Conservation (phyloP, 2,329 filamentous ascomycete species). For the Sphaerulina musiva region DNA sequence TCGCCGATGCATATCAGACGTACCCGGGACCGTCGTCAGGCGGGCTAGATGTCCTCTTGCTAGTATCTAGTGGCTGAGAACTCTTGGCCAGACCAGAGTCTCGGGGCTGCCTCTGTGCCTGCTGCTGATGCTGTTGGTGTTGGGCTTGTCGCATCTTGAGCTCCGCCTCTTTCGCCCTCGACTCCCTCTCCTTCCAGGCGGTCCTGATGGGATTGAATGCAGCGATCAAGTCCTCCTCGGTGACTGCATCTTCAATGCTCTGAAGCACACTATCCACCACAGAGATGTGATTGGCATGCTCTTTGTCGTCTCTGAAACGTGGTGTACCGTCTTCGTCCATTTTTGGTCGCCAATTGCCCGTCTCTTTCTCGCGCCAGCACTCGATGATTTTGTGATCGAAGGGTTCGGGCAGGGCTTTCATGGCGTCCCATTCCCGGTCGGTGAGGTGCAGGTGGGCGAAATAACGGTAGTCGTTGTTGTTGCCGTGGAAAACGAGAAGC, state of each 20-base stretch:
- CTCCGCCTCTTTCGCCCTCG: not conserved
- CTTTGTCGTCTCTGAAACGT: slow-evolving; percentile 87
- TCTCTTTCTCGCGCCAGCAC: slow-evolving; percentile 68
- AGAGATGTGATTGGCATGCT: slow-evolving; percentile 78
- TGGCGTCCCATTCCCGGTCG: slow-evolving; percentile 70
- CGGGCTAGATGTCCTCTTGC: not conserved
- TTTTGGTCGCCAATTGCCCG: slow-evolving; percentile 68
- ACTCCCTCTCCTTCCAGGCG: slow-evolving; percentile 59
- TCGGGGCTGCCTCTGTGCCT: slow-evolving; percentile 2
- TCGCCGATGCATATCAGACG: not conserved
- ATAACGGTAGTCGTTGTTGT: slow-evolving; percentile 55
- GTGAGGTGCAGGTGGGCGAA: slow-evolving; percentile 59
- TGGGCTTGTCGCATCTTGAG: not conserved
- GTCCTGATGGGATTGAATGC: slow-evolving; percentile 65
- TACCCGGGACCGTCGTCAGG: not conserved
- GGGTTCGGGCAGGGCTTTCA: slow-evolving; percentile 67
- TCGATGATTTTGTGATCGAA: slow-evolving; percentile 87
- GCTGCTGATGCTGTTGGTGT: slow-evolving; percentile 19
- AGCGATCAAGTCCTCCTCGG: slow-evolving; percentile 69
- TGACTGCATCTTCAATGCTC: slow-evolving; percentile 81
- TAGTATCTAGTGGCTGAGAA: not conserved
- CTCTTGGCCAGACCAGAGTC: not conserved
- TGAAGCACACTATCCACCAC: slow-evolving; percentile 82
- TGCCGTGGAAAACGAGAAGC: slow-evolving; percentile 63
- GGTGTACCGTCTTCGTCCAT: slow-evolving; percentile 48